A percentile compares a stretch with the other conserved stretches of the same genome.
phyloP scores from a whole-genome alignment of 2,329 filamentous ascomycete species.

The Aspergillus luchuensis region DNA sequence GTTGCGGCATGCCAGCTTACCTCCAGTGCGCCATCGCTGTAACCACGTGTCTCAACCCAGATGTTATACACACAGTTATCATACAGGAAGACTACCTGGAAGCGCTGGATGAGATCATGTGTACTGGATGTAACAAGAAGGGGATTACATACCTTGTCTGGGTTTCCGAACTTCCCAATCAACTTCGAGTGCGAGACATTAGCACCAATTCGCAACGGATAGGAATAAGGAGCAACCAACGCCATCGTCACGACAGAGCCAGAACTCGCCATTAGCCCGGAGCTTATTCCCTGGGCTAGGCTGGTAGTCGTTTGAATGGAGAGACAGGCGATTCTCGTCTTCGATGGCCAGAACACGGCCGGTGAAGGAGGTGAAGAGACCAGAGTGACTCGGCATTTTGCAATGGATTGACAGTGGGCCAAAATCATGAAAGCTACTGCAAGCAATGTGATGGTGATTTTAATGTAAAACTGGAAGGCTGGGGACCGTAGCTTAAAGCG shows the following conservation, averaged over 20 bases:
- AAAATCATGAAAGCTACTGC: too few relatives aligned
- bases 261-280: conserved; percentile 7
- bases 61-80: conserved; percentile 1
- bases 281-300: neutral
- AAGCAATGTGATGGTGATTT: too few relatives aligned
- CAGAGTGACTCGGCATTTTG: conserved; percentile 7
- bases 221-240: neutral
- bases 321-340: neutral
- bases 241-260: conserved; percentile 8
- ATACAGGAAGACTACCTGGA: neutral
- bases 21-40: conserved; percentile 1
- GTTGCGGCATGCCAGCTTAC: neutral
- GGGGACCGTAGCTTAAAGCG: too few relatives aligned
- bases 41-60: conserved; percentile 12
- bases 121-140: neutral
- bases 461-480: neutral
- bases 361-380: neutral
- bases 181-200: neutral
- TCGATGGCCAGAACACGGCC: neutral
- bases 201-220: neutral
- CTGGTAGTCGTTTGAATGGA: neutral
- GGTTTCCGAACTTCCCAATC: conserved; percentile 11
- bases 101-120: neutral
- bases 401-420: too few relatives aligned
- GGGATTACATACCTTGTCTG: neutral